These are phyloP conservation scores for Chalaropsis thielavioides DNA, from an alignment of 2,329 filamentous ascomycete genomes.

Conservation along the genomic window DNA sequence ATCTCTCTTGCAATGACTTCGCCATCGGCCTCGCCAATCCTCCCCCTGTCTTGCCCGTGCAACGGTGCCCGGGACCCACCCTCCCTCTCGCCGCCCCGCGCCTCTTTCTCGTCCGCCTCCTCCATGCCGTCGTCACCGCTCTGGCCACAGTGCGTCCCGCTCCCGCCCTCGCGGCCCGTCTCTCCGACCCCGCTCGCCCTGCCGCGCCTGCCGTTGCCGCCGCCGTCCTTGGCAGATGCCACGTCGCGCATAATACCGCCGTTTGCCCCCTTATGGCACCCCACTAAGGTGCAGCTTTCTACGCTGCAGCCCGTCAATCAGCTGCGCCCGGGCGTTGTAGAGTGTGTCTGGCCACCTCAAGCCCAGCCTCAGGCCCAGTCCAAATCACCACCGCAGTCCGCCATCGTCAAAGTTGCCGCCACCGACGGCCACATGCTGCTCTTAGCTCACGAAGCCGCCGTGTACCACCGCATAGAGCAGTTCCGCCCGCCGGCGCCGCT, in stretches of 20 bases:
- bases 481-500: neutral
- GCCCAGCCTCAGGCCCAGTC: neutral
- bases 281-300: neutral
- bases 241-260: neutral
- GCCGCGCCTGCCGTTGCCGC: neutral
- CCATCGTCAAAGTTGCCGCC: conserved; percentile 1
- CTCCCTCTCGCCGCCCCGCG: neutral
- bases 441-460: conserved; percentile 4
- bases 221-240: neutral
- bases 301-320: neutral
- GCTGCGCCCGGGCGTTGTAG: neutral
- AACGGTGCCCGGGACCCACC: neutral
- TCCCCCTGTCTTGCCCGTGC: neutral
- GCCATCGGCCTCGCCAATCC: neutral
- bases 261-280: conserved; percentile 1
- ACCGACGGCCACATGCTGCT: conserved; percentile 3
- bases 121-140: neutral
- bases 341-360: neutral
- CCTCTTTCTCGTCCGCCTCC: neutral
- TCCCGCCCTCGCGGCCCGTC: neutral
- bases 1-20: neutral
- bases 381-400: neutral
- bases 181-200: neutral
- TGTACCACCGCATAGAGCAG: neutral
- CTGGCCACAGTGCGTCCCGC: neutral